Conservation (phyloP, 768 basidiomycete genomes). For the Phylloporus rhodoxanthus region DNA sequence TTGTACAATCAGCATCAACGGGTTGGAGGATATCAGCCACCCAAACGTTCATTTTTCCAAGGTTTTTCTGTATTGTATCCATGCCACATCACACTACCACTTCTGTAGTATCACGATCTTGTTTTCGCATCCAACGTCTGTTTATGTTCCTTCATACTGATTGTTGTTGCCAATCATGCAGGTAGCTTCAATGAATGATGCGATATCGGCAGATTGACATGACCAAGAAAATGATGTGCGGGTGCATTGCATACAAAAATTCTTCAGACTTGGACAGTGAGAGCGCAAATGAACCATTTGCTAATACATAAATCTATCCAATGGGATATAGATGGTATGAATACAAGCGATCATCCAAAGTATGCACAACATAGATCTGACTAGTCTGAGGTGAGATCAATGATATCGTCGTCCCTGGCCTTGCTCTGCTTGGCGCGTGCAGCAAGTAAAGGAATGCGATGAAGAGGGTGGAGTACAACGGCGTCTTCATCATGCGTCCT, state of each 20-base stretch:
- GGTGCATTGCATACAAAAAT: too few relatives aligned
- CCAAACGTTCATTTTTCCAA: conserved; percentile 1
- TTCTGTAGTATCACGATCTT: conserved; percentile 6
- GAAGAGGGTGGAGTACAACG: not conserved
- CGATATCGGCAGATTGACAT: too few relatives aligned
- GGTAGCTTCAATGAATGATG: too few relatives aligned
- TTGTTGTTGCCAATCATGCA: too few relatives aligned
- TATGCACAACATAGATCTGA: not conserved
- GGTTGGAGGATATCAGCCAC: conserved; percentile 9
- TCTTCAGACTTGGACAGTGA: too few relatives aligned
- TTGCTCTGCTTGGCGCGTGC: conserved; percentile 17
- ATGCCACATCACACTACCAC: conserved; percentile 2
- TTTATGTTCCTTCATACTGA: too few relatives aligned
- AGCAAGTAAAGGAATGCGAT: conserved; percentile 16
- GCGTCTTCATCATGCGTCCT: not conserved
- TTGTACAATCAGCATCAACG: conserved; percentile 7
- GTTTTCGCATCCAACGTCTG: not conserved
- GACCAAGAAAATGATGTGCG: too few relatives aligned
- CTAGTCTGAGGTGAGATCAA: conserved; percentile 37
- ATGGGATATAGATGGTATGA: not conserved
- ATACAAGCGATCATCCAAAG: too few relatives aligned
- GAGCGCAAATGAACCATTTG: too few relatives aligned
- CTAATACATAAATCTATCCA: not conserved
- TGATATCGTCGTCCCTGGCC: conserved; percentile 26
- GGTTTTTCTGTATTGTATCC: conserved; percentile 12